phyloP scores from a whole-genome alignment of 2,329 filamentous ascomycete species.

The Clarireedia monteithiana region DNA sequence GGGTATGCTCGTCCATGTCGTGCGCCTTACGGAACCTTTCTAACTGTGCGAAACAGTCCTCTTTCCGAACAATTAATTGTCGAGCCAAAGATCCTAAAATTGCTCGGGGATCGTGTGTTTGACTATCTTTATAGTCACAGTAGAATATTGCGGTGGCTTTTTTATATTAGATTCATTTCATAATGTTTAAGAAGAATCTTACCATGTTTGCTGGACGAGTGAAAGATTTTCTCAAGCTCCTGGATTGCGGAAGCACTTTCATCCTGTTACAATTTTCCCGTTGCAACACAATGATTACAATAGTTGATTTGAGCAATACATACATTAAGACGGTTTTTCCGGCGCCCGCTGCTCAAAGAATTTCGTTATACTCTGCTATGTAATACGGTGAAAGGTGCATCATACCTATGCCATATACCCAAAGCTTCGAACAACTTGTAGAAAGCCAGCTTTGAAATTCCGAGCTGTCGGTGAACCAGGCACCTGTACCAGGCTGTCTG shows the following conservation, averaged over 20 bases:
- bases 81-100: slow-evolving; percentile 20
- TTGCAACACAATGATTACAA: not conserved
- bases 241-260: slow-evolving; percentile 8
- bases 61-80: slow-evolving; percentile 23
- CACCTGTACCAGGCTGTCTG: slow-evolving; percentile 15
- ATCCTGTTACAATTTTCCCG: not conserved
- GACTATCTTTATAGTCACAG: slow-evolving; percentile 6
- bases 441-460: slow-evolving; percentile 12
- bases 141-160: slow-evolving; percentile 2
- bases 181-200: not conserved
- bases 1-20: not conserved
- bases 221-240: not conserved
- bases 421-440: slow-evolving; percentile 10
- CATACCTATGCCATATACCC: slow-evolving; percentile 19
- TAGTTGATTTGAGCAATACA: not conserved
- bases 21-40: slow-evolving; percentile 2
- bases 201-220: too few relatives aligned
- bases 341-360: slow-evolving; percentile 10
- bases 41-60: slow-evolving; percentile 16
- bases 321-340: slow-evolving; percentile 18
- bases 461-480: slow-evolving; percentile 17
- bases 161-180: not conserved
- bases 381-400: not conserved
- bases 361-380: not conserved
- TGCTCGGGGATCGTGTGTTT: not conserved